phyloP scores from a whole-genome alignment of 2,329 filamentous ascomycete genomes.

The Metarhizium album region DNA sequence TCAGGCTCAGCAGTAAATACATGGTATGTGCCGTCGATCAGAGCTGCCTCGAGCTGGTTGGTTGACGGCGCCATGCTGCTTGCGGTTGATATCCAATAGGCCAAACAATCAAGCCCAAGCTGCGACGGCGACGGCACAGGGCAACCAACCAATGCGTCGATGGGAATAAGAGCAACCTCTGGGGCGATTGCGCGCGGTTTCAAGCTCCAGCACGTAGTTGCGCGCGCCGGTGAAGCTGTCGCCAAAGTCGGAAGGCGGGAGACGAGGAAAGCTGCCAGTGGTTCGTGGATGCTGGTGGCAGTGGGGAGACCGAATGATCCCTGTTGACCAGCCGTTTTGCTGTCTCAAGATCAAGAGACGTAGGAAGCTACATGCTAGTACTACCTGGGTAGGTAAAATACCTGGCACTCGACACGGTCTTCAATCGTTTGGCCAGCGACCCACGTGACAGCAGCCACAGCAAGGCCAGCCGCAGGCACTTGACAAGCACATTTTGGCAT shows the following conservation, averaged over 20 bases:
- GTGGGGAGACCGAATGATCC: neutral
- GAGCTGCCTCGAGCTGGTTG: conserved; percentile 32
- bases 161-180: neutral
- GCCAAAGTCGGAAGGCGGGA: neutral
- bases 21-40: conserved; percentile 35
- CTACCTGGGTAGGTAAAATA: no score
- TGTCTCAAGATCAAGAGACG: no score
- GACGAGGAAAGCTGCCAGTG: neutral
- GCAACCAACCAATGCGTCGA: neutral
- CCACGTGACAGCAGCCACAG: no score
- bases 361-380: no score
- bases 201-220: neutral
- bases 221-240: neutral
- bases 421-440: no score
- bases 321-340: neutral
- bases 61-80: conserved; percentile 21
- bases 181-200: neutral
- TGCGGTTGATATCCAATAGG: neutral
- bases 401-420: no score
- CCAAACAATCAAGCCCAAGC: no score
- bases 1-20: conserved; percentile 35
- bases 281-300: neutral
- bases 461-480: no score
- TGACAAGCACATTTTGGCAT: no score
- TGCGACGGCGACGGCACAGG: no score